These are phyloP conservation scores for Annulohypoxylon moriforme DNA, from an alignment of 495 filamentous ascomycete species.

Conservation along the genomic window DNA sequence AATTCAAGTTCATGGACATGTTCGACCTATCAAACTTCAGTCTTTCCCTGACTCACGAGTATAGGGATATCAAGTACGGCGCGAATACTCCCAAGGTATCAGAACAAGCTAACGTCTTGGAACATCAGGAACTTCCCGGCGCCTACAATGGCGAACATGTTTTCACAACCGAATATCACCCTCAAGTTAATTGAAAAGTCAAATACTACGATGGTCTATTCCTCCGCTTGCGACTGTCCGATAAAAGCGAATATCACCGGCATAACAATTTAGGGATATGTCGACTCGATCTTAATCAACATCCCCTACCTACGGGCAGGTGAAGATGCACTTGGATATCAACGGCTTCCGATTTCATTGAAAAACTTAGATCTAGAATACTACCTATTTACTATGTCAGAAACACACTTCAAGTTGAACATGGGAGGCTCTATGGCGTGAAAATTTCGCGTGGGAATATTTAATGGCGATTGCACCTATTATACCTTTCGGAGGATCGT, in stretches of 20 bases:
- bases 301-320: not conserved
- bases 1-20: slow-evolving; percentile 43
- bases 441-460: not conserved
- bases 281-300: not conserved
- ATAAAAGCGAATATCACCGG: slow-evolving; percentile 31
- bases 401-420: not conserved
- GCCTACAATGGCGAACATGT: slow-evolving; percentile 27
- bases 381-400: not conserved
- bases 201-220: slow-evolving; percentile 22
- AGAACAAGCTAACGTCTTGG: slow-evolving; percentile 1
- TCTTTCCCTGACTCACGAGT: slow-evolving; percentile 47
- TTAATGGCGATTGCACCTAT: not conserved
- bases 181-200: slow-evolving; percentile 17
- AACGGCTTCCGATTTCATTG: not conserved
- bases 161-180: slow-evolving; percentile 27
- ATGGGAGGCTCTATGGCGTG: not conserved
- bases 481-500: not conserved
- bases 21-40: slow-evolving; percentile 47
- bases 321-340: not conserved
- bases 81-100: not conserved
- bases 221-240: not conserved
- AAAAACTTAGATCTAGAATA: not conserved
- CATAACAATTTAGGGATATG: slow-evolving; percentile 18
- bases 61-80: slow-evolving; percentile 48
- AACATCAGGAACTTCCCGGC: slow-evolving; percentile 41